Base-by-base conservation (phyloP, 1,284 basidiomycete genomes). In the Meripilus lineatus region DNA sequence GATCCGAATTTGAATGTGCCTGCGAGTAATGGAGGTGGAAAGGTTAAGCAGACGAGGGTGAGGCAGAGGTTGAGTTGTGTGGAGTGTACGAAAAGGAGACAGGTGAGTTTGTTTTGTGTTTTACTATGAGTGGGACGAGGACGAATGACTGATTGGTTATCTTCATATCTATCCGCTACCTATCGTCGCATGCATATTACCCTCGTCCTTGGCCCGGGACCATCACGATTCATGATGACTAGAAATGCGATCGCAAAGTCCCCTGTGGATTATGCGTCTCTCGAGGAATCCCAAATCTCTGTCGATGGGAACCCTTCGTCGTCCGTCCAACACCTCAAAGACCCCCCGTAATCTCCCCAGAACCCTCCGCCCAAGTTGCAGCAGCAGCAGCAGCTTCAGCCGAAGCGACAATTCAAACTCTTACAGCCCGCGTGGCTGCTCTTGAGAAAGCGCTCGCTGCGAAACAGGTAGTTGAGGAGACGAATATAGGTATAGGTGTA, bases 191-290 rank as follows among this genome's bases (percentile, higher is more conserved):
- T 28, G 18, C 22, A 40, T 18, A 8, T 22, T 24, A 30, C 17
- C 34, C 28, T 30, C 28, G 10, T 8, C 28, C 10, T 10, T 30
- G 28, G 28, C 28, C 8, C n/a, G 28, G 8, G 8, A 30, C n/a
- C 8, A 20, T 22, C n/a, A 32, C 17, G 17, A 2, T 25, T 42
- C 20, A 21, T 17, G 8, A 8, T 42, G n/a, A 17, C 49, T 18
- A 77, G 75, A 74, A 74, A 69, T 77, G 75, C 50, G 75, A 77
- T 57, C 66, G 75, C 40, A 68, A 70, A 47, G 68, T 71, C 46
- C 75, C 75, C 4, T 79, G 75, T 51, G 68, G 70, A 5, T 58
- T 74, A 3, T 79, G 76, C 51, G 64, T 68, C 21, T 65, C 68
- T n/a, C 62, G 74, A 42, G 73, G 70, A 8, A 70, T 77, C 10